phyloP scores from a whole-genome alignment of 1,284 basidiomycete species.

The Pseudozyma sp. region DNA sequence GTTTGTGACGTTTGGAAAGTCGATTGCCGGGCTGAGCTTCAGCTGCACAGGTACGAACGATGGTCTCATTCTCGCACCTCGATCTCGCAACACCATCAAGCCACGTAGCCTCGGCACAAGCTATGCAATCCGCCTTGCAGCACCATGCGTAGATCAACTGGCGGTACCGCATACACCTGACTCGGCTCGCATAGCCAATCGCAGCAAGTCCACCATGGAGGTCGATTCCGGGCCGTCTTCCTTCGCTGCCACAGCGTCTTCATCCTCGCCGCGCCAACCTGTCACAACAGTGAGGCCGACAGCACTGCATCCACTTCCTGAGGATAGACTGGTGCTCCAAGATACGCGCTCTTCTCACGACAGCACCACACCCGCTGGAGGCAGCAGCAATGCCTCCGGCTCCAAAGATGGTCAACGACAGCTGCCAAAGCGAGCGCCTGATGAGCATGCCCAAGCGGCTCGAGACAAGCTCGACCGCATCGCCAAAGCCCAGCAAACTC shows the following conservation, averaged over 20 bases:
- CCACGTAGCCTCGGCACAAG: too few relatives aligned
- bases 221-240: not conserved
- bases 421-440: constrained; percentile 23
- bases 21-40: too few relatives aligned
- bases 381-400: not conserved
- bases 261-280: constrained; percentile 7
- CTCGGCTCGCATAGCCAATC: not conserved
- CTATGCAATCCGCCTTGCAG: too few relatives aligned
- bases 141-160: not conserved
- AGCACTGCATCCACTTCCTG: constrained; percentile 35
- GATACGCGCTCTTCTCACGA: constrained; percentile 34
- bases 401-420: not conserved
- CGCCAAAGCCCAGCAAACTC: constrained; percentile 36
- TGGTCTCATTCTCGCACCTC: too few relatives aligned
- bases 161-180: not conserved
- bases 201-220: not conserved
- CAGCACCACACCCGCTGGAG: not conserved
- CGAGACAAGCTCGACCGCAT: constrained; percentile 50
- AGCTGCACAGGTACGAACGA: too few relatives aligned
- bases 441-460: constrained; percentile 39
- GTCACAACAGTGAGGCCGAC: constrained; percentile 22
- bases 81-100: too few relatives aligned
- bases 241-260: not conserved
- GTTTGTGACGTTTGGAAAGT: too few relatives aligned
- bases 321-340: constrained; percentile 33